These are phyloP conservation scores for Ustilago nuda DNA, from an alignment of 1,284 basidiomycete species.

Conservation along the genomic window DNA sequence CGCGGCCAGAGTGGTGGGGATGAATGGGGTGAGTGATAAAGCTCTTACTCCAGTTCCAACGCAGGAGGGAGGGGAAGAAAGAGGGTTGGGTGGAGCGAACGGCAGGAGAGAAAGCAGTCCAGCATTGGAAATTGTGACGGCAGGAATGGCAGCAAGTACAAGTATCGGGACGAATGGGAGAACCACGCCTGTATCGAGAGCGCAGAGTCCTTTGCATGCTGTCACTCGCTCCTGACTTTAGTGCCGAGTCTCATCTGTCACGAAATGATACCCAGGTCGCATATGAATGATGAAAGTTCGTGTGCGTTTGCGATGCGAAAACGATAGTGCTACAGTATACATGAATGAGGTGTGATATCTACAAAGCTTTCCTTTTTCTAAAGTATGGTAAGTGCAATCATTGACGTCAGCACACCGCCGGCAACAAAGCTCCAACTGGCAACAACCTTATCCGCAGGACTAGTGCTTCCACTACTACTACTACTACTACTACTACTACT, in stretches of 20 bases:
- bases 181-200: slow-evolving; percentile 10
- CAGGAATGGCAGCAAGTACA: background rate
- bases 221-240: background rate
- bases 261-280: background rate
- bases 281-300: background rate
- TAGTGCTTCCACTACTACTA: slow-evolving; percentile 10
- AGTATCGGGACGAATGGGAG: background rate
- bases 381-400: slow-evolving; percentile 4
- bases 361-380: background rate
- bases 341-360: background rate
- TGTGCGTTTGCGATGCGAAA: background rate
- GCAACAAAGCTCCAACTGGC: slow-evolving; percentile 1
- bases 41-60: slow-evolving; percentile 20
- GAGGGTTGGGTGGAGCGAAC: background rate
- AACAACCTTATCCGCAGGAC: slow-evolving; percentile 15
- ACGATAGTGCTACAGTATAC: slow-evolving; percentile 8
- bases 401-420: background rate
- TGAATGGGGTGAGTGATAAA: slow-evolving; percentile 2
- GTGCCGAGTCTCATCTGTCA: background rate
- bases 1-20: background rate
- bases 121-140: background rate
- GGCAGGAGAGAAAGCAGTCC: slow-evolving; percentile 18
- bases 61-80: slow-evolving; percentile 1
- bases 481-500: slow-evolving; percentile 2
- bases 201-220: slow-evolving; percentile 18